These are phyloP conservation scores for Crithidia acanthocephali DNA, from an alignment of 208 protist genomes.

Conservation along the genomic window DNA sequence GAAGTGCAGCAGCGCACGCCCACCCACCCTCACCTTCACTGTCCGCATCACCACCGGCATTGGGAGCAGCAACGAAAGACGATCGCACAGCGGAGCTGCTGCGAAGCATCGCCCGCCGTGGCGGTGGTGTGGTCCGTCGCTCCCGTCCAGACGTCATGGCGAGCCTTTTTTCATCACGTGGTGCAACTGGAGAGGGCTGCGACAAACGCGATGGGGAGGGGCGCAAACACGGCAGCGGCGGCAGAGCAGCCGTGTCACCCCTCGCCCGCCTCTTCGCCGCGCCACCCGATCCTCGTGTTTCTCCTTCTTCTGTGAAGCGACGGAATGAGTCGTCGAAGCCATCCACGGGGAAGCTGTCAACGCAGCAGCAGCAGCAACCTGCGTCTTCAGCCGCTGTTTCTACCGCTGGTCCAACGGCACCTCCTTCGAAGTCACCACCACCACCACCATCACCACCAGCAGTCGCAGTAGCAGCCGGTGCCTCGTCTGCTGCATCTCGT, in stretches of 20 bases:
- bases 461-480: too few species aligned
- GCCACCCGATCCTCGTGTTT: not conserved
- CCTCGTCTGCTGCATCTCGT: not conserved
- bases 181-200: not conserved
- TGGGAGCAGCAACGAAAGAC: not conserved
- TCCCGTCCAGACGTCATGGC: not conserved
- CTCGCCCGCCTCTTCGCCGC: constrained; percentile 23
- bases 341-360: too few species aligned
- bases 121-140: constrained; percentile 10
- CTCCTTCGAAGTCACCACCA: not conserved
- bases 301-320: not conserved
- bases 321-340: not conserved
- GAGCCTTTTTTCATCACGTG: not conserved
- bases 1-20: not conserved
- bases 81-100: constrained; percentile 26
- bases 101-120: constrained; percentile 26
- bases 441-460: too few species aligned
- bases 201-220: not conserved
- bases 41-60: not conserved
- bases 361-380: not conserved
- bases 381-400: not conserved
- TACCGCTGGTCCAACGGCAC: not conserved
- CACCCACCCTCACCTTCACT: too few species aligned
- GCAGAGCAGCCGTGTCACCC: constrained; percentile 1
- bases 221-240: not conserved